Conservation (phyloP, 768 basidiomycete species). For the Hericium erinaceus region DNA sequence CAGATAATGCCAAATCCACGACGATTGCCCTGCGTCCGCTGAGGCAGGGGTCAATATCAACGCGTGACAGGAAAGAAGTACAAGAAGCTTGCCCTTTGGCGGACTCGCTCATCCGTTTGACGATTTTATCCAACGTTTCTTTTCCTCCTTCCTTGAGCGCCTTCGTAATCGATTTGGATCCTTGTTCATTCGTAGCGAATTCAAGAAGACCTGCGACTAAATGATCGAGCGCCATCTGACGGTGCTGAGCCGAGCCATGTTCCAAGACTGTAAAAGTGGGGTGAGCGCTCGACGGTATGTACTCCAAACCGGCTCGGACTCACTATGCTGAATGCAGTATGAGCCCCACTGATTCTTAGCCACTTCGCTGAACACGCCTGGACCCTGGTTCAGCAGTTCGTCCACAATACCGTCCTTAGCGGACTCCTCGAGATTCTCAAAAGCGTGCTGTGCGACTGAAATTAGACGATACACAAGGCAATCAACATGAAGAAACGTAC, state of each 20-base stretch:
- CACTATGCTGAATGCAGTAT: slow-evolving; percentile 81
- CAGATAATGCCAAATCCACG: slow-evolving; percentile 76
- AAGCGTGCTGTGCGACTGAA: slow-evolving; percentile 51
- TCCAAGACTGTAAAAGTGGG: slow-evolving; percentile 51
- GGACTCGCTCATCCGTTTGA: slow-evolving; percentile 79
- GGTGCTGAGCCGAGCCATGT: slow-evolving; percentile 71
- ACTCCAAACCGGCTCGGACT: neutral
- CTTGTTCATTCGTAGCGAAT: slow-evolving; percentile 76
- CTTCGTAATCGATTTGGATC: slow-evolving; percentile 81
- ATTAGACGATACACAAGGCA: slow-evolving; percentile 6
- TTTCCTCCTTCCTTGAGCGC: slow-evolving; percentile 79
- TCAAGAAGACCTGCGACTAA: slow-evolving; percentile 68
- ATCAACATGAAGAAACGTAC: slow-evolving; percentile 26
- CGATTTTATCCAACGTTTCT: slow-evolving; percentile 63
- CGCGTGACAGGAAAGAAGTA: neutral
- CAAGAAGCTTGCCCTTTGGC: slow-evolving; percentile 55
- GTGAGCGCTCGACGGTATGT: slow-evolving; percentile 4
- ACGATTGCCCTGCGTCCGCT: slow-evolving; percentile 75
- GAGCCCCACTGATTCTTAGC: slow-evolving; percentile 86
- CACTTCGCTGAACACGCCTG: slow-evolving; percentile 60
- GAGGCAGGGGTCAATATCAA: slow-evolving; percentile 9
- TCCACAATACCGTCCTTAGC: slow-evolving; percentile 82
- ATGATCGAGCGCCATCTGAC: slow-evolving; percentile 69
- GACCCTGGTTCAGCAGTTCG: slow-evolving; percentile 69
- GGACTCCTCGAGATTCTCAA: slow-evolving; percentile 75